Percentiles rank a stretch among this genome's conserved stretches.
Evolutionary conservation across 2,329 filamentous ascomycete genomes (phyloP).

Genomic region (Pseudodiploospora longispora): DNA sequence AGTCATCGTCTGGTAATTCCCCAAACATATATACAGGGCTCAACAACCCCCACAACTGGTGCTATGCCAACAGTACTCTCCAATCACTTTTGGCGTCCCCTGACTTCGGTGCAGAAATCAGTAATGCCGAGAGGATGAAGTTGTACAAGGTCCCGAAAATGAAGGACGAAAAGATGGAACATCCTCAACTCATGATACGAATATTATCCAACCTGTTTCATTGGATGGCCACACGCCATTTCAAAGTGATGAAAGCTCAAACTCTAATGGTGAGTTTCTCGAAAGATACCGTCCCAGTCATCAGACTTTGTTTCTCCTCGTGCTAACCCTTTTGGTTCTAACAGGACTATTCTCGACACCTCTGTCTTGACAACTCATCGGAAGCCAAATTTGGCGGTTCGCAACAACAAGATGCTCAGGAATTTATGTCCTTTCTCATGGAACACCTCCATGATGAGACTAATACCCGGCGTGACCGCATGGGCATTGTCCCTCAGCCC

Average conservation of each 20-base stretch:
- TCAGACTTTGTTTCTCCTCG: no score
- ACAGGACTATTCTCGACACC: constrained; percentile 46
- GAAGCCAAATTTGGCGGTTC: constrained; percentile 55
- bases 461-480: constrained; percentile 48
- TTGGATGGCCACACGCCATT: constrained; percentile 46
- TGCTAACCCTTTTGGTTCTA: not conserved
- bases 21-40: constrained; percentile 50
- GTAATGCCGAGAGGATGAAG: constrained; percentile 51
- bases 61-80: constrained; percentile 87
- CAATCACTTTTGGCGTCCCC: constrained; percentile 73
- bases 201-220: constrained; percentile 52
- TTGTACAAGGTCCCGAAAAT: constrained; percentile 62
- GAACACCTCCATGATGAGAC: constrained; percentile 81
- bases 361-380: constrained; percentile 23
- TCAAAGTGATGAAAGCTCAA: constrained; percentile 42
- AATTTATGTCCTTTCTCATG: constrained; percentile 78
- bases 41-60: constrained; percentile 72
- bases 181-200: constrained; percentile 51
- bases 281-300: not conserved
- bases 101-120: constrained; percentile 56
- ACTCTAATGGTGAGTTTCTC: constrained; percentile 46
- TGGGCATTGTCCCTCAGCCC: constrained; percentile 22
- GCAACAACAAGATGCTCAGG: constrained; percentile 83
- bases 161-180: constrained; percentile 42
- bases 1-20: constrained; percentile 27